Percentiles rank a stretch among this genome's conserved stretches.
Conservation (phyloP, 108 stramenopile species). For the Fragilariopsis cylindrus region DNA sequence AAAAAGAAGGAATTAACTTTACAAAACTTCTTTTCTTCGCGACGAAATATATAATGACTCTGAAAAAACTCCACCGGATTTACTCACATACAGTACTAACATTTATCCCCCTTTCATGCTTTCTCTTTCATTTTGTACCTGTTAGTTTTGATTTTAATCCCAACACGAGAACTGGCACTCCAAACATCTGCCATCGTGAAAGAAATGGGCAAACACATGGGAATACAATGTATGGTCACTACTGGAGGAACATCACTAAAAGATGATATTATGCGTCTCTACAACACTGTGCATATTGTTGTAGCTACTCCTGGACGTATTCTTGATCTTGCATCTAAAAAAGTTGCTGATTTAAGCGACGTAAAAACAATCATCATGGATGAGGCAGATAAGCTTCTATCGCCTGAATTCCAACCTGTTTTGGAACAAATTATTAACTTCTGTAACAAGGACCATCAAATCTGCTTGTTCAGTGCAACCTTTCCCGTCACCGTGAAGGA, state of each 20-base stretch:
- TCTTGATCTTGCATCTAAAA: conserved; percentile 95
- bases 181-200: conserved; percentile 99
- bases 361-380: conserved; percentile 97
- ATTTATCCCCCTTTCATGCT: too few species aligned
- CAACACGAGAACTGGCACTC: conserved; percentile 97
- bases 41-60: neutral
- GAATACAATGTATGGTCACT: conserved; percentile 96
- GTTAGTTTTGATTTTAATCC: conserved; percentile 92
- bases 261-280: conserved; percentile 98
- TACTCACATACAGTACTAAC: too few species aligned
- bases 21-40: neutral
- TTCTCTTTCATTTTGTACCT: too few species aligned
- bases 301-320: conserved; percentile 99
- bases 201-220: conserved; percentile 98
- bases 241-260: conserved; percentile 97
- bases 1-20: neutral
- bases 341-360: conserved; percentile 91
- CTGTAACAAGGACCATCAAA: conserved; percentile 90
- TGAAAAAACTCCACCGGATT: too few species aligned
- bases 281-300: conserved; percentile 93
- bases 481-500: conserved; percentile 97
- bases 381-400: conserved; percentile 98
- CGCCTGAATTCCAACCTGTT: conserved; percentile 95
- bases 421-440: conserved; percentile 91
- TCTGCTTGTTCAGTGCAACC: conserved; percentile 98